A percentile compares a stretch with the other conserved stretches of the same genome.
phyloP scores from a whole-genome alignment of 1,284 basidiomycete genomes.

The Golubevia pallescens region DNA sequence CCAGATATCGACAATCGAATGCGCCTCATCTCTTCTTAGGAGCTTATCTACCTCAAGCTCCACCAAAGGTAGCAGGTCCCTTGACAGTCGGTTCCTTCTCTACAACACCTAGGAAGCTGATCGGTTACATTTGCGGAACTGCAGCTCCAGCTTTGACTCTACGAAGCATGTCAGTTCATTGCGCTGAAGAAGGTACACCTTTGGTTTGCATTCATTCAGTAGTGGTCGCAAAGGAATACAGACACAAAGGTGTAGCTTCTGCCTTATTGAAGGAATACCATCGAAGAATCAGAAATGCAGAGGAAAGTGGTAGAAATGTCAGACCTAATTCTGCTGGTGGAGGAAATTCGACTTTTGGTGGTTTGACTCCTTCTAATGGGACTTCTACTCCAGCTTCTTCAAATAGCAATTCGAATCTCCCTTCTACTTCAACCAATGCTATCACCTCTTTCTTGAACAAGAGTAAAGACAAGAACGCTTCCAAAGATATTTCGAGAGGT shows the following conservation, averaged over 20 bases:
- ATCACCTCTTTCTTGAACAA: slow-evolving; percentile 14
- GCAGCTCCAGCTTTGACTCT: slow-evolving; percentile 48
- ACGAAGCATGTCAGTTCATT: slow-evolving; percentile 43
- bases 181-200: slow-evolving; percentile 35
- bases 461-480: slow-evolving; percentile 12
- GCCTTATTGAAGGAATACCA: slow-evolving; percentile 44
- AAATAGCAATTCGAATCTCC: no score
- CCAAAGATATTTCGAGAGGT: slow-evolving; percentile 13
- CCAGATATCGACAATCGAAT: slow-evolving; percentile 34
- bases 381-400: neutral
- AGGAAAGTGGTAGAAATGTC: slow-evolving; percentile 11
- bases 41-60: slow-evolving; percentile 39
- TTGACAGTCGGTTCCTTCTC: slow-evolving; percentile 27
- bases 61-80: slow-evolving; percentile 51
- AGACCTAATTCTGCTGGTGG: slow-evolving; percentile 2
- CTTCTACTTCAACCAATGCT: neutral
- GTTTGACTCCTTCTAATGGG: neutral
- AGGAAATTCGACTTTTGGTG: no score
- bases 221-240: slow-evolving; percentile 38
- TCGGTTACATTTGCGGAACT: slow-evolving; percentile 47
- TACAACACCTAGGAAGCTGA: slow-evolving; percentile 29
- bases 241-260: slow-evolving; percentile 36
- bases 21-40: slow-evolving; percentile 58
- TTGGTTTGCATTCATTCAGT: slow-evolving; percentile 59
- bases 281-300: slow-evolving; percentile 13